phyloP scores from a whole-genome alignment of 306 rosid species.

The Elaeagnus macrophylla region DNA sequence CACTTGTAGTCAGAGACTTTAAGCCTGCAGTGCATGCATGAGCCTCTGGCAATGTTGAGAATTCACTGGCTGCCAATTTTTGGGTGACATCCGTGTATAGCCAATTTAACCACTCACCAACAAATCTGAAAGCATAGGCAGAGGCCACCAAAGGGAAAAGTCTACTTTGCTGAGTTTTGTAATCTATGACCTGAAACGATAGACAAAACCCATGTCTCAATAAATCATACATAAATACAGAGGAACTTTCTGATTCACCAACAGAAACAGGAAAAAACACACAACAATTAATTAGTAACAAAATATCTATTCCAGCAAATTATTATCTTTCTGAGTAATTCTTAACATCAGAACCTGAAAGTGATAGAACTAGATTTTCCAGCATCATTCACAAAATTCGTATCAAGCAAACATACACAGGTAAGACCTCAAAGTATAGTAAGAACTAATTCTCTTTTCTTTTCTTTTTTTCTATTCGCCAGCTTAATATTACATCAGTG shows the following conservation, averaged over 20 bases:
- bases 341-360: background rate
- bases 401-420: background rate
- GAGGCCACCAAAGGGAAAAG: conserved; percentile 98
- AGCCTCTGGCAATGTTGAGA: conserved; percentile 88
- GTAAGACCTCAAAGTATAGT: too few species aligned
- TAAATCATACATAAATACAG: background rate
- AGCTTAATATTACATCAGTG: too few species aligned
- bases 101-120: conserved; percentile 89
- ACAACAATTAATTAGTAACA: background rate
- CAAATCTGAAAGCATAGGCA: conserved; percentile 94
- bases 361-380: conserved; percentile 1
- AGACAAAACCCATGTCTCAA: conserved; percentile 12
- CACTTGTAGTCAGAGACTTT: conserved; percentile 86
- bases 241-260: background rate
- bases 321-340: background rate
- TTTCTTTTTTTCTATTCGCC: too few species aligned
- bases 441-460: too few species aligned
- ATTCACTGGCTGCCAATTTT: conserved; percentile 70
- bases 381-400: background rate
- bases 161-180: conserved; percentile 93
- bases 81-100: conserved; percentile 76
- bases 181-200: conserved; percentile 71
- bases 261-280: background rate
- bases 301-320: background rate
- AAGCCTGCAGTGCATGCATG: conserved; percentile 99